Evolutionary conservation across 2,329 filamentous ascomycete species (phyloP).

Genomic region (Aspergillus ustus): DNA sequence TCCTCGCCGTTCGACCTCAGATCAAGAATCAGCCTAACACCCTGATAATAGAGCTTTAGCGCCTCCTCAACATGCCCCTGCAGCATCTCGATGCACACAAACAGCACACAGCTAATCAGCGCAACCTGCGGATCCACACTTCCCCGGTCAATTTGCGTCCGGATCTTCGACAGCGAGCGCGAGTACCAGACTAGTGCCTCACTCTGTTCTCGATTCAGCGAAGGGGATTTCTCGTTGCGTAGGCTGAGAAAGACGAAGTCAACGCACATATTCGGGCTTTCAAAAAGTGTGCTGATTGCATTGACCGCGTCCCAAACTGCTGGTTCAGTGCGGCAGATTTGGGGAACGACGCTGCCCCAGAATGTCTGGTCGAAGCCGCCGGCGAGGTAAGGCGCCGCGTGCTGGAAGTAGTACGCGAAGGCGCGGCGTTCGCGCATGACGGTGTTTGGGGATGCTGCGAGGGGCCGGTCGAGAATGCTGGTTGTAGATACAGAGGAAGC

Average conservation of each 20-base stretch:
- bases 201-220: constrained; percentile 26
- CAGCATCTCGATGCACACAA: constrained; percentile 39
- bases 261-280: constrained; percentile 27
- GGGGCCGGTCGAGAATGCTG: constrained; percentile 12
- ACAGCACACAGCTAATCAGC: constrained; percentile 38
- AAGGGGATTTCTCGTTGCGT: neutral
- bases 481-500: neutral
- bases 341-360: constrained; percentile 39
- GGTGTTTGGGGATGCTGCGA: constrained; percentile 27
- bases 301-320: constrained; percentile 44
- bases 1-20: constrained; percentile 22
- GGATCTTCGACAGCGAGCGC: constrained; percentile 34
- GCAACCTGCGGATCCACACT: constrained; percentile 33
- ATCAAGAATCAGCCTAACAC: constrained; percentile 31
- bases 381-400: constrained; percentile 34
- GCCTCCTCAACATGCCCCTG: constrained; percentile 33
- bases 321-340: constrained; percentile 38
- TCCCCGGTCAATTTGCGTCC: constrained; percentile 30
- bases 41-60: constrained; percentile 35
- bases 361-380: constrained; percentile 39
- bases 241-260: constrained; percentile 13
- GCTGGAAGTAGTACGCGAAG: constrained; percentile 42
- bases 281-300: constrained; percentile 41
- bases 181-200: constrained; percentile 39
- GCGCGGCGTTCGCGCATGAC: constrained; percentile 39